Evolutionary conservation across 768 basidiomycete genomes (phyloP).

Genomic region (Suillus placidus): DNA sequence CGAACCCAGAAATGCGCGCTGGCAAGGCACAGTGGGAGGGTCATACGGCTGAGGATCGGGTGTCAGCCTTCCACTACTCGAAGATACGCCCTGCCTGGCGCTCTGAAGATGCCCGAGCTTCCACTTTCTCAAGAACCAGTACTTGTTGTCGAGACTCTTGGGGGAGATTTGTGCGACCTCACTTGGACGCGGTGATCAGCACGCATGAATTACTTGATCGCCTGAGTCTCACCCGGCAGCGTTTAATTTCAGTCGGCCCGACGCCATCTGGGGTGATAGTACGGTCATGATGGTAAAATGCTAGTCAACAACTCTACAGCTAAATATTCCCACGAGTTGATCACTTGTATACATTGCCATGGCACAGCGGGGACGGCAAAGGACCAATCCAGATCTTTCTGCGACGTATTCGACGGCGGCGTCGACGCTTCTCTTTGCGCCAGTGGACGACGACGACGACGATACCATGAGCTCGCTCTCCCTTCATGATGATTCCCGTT

Average conservation of each 20-base stretch:
- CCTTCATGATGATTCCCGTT: conserved; percentile 12
- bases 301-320: too few relatives aligned
- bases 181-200: not conserved
- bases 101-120: too few relatives aligned
- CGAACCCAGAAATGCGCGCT: too few relatives aligned
- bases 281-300: not conserved
- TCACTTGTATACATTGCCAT: conserved; percentile 3
- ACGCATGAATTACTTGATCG: not conserved
- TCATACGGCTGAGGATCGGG: too few relatives aligned
- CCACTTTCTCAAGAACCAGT: too few relatives aligned
- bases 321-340: conserved; percentile 1
- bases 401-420: conserved; percentile 1
- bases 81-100: too few relatives aligned
- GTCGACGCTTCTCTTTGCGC: conserved; percentile 13
- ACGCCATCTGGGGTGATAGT: too few relatives aligned
- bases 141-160: too few relatives aligned
- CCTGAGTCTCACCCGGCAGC: not conserved
- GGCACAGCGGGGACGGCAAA: conserved; percentile 8
- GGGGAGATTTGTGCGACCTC: too few relatives aligned
- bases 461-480: conserved; percentile 28
- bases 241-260: not conserved
- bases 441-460: conserved; percentile 24
- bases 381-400: conserved; percentile 5
- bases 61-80: too few relatives aligned
- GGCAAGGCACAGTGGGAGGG: too few relatives aligned